Evolutionary conservation across 2,329 filamentous ascomycete genomes (phyloP), one percentile per base, ranked within the genome.

Genomic region (Botrytis medusae): DNA sequence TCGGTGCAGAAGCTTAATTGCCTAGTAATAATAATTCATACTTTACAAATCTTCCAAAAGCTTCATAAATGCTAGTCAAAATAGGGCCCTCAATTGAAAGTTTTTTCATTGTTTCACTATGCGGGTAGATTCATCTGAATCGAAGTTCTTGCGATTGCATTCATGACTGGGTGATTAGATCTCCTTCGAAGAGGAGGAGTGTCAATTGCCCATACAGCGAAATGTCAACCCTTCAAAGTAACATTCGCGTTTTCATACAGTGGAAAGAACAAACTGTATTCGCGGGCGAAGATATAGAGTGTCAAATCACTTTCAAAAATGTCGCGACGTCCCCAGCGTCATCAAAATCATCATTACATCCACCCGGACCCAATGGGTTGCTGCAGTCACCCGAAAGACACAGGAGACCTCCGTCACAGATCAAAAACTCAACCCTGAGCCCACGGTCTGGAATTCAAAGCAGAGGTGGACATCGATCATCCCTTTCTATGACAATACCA

Each of bases 181-280:
- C 77, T 79, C 79, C 77, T 79, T 80, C 79, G 74, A 77, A 74
- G 76, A 75, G 77, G 78, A 78, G 79, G 78, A 78, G 76, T 70
- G 48, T 69, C 72, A 73, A 65, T 73, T 68, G 74, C 67, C 71
- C 42, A 71, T 59, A 75, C 73, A 73, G 68, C 77, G 77, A 79
- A 72, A 81, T 81, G 78, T 81, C 80, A 72, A 78, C 81, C 75
- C 85, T 86, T 82, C 84, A 85, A 81, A 89, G 87, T 84, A 95
- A 97, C 85, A 94, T 99, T 82, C 93, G 95, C 83, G 95, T 98
- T 83, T 97, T 95, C 82, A 93, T 99, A 83, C 91, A 92, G 84
- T 99, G 95, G 93, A 92, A 94, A 82, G 93, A 97, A 81, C 91
- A 95, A 82, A 95, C 93, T 75, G 93, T 99, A 79, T 99, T 98